Evolutionary conservation across 2,329 filamentous ascomycete species (phyloP).

Genomic region (Furcasterigmium furcatum): DNA sequence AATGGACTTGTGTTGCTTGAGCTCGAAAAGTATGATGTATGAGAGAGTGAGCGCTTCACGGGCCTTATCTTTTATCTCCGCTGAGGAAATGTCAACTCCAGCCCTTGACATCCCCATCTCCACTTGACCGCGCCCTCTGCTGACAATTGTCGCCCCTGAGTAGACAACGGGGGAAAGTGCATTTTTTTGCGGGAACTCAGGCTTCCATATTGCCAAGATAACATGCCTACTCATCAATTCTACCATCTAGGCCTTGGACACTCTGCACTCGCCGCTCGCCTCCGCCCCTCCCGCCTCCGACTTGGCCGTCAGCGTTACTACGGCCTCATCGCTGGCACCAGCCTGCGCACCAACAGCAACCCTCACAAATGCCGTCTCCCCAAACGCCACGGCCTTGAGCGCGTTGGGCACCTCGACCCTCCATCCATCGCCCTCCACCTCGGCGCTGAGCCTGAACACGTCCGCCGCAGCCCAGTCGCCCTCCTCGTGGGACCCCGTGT

Average conservation of each 20-base stretch:
- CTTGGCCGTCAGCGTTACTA: conserved; percentile 38
- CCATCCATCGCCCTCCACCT: conserved; percentile 42
- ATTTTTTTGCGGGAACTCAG: no score
- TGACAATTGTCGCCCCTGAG: no score
- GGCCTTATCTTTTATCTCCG: no score
- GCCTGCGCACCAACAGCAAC: conserved; percentile 36
- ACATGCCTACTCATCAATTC: no score
- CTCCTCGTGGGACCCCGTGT: conserved; percentile 33
- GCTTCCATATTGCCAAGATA: no score
- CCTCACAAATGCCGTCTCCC: conserved; percentile 27
- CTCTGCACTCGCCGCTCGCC: conserved; percentile 24
- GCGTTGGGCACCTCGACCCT: conserved; percentile 36
- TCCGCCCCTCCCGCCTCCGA: conserved; percentile 38
- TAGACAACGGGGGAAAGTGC: no score
- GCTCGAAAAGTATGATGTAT: no score
- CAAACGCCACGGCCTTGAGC: conserved; percentile 34
- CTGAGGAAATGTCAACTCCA: no score
- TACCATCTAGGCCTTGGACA: conserved; percentile 21
- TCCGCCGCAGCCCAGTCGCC: conserved; percentile 22
- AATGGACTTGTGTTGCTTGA: no score
- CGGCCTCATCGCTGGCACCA: conserved; percentile 26
- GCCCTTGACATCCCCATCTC: no score
- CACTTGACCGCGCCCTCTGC: no score
- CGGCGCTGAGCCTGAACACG: conserved; percentile 42
- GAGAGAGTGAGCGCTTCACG: no score